phyloP scores from a whole-genome alignment of 441 rosid genomes.

The Erysimum cheiri region DNA sequence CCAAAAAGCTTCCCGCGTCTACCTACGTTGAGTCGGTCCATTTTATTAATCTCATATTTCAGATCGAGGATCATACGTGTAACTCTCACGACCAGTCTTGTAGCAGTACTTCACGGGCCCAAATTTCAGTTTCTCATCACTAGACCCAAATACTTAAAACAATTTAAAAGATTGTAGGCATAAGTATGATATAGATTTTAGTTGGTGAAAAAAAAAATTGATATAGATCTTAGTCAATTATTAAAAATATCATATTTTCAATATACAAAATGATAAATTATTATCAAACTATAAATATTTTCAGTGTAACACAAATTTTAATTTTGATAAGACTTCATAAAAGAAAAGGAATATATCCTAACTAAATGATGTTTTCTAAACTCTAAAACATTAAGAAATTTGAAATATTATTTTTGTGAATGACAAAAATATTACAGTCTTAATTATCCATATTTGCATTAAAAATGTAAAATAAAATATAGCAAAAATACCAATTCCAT shows the following conservation, averaged over 20 bases:
- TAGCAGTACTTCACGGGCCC: neutral
- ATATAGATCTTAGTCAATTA: no score
- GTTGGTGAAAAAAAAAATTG: no score
- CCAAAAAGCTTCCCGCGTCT: conserved; percentile 31
- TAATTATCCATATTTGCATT: neutral
- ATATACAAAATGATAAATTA: no score
- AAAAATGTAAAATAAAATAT: neutral
- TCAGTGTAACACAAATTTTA: neutral
- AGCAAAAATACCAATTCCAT: neutral
- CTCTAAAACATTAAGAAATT: neutral
- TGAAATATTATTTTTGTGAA: neutral
- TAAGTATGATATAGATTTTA: no score
- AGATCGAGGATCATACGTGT: conserved; percentile 26
- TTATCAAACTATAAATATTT: neutral
- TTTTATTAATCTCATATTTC: neutral
- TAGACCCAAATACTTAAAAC: no score
- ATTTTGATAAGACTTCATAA: neutral
- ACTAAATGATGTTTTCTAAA: neutral
- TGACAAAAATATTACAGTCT: neutral
- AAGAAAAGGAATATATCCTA: neutral
- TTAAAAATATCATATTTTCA: no score
- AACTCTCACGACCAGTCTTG: conserved; percentile 5
- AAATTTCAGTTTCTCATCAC: neutral
- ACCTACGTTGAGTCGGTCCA: conserved; percentile 16
- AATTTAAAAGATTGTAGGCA: no score